Evolutionary conservation across 2,329 filamentous ascomycete species (phyloP).

Genomic region (Fusarium tupiense): DNA sequence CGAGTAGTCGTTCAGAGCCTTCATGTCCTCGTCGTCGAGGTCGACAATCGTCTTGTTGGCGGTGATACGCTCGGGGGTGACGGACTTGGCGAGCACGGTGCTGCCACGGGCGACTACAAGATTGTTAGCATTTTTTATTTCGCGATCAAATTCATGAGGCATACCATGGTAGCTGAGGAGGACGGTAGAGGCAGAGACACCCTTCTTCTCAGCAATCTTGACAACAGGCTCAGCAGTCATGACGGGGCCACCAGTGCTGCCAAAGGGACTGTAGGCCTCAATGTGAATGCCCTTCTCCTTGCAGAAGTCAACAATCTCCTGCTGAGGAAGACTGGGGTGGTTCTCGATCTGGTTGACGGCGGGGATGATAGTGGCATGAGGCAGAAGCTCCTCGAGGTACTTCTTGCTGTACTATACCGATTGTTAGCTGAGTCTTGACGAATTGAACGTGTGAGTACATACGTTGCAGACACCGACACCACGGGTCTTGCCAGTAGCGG

Average conservation of each 20-base stretch:
- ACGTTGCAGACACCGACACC: slow-evolving; percentile 67
- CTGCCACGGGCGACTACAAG: slow-evolving; percentile 70
- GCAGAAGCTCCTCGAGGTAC: slow-evolving; percentile 65
- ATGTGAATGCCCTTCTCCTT: slow-evolving; percentile 74
- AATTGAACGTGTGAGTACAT: background rate
- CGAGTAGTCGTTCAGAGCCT: slow-evolving; percentile 68
- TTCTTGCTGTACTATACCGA: slow-evolving; percentile 60
- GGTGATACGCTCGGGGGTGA: slow-evolving; percentile 73
- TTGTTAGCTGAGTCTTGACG: background rate
- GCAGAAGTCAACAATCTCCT: slow-evolving; percentile 76
- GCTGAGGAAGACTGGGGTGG: slow-evolving; percentile 75
- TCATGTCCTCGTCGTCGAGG: slow-evolving; percentile 70
- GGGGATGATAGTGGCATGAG: slow-evolving; percentile 63
- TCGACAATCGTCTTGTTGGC: slow-evolving; percentile 74
- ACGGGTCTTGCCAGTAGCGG: slow-evolving; percentile 66
- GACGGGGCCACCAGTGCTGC: slow-evolving; percentile 71
- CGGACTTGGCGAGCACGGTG: slow-evolving; percentile 79
- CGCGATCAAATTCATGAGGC: slow-evolving; percentile 38
- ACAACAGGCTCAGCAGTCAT: slow-evolving; percentile 70
- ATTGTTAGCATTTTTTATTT: slow-evolving; percentile 8
- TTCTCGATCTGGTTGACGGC: slow-evolving; percentile 80
- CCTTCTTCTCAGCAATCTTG: slow-evolving; percentile 71
- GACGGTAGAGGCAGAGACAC: slow-evolving; percentile 68
- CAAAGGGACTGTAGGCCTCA: slow-evolving; percentile 76
- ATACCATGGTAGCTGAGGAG: slow-evolving; percentile 78